A percentile compares a stretch with the other conserved stretches of the same genome.
These are phyloP conservation scores for Exsudoporus floridanus DNA, from an alignment of 1,284 basidiomycete genomes.

Conservation along the genomic window DNA sequence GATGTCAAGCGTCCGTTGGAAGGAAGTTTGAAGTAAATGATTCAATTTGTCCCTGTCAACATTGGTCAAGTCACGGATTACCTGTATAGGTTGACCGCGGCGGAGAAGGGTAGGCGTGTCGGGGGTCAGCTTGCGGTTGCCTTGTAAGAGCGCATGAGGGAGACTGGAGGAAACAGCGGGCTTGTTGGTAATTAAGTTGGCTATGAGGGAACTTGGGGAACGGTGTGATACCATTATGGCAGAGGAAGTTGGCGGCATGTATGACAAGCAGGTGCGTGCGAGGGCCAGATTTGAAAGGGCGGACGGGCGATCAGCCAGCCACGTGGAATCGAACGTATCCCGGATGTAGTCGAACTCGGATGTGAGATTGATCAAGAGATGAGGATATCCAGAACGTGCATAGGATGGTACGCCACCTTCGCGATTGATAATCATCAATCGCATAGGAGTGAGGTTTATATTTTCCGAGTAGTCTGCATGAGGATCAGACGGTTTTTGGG, in stretches of 20 bases:
- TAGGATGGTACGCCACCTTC: constrained; percentile 98
- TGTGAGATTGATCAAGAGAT: constrained; percentile 92
- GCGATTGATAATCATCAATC: constrained; percentile 96
- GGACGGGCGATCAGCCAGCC: constrained; percentile 81
- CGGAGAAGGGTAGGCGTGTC: constrained; percentile 94
- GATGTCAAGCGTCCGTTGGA: constrained; percentile 74
- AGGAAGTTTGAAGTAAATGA: constrained; percentile 82
- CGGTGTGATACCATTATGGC: constrained; percentile 98
- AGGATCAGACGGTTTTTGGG: constrained; percentile 19
- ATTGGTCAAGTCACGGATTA: constrained; percentile 64
- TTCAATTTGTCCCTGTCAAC: constrained; percentile 82
- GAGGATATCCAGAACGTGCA: constrained; percentile 90
- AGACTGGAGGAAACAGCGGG: constrained; percentile 94
- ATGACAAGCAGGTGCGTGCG: constrained; percentile 82
- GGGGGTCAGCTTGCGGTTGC: constrained; percentile 79
- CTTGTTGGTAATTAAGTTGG: constrained; percentile 97
- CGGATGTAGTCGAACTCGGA: constrained; percentile 89
- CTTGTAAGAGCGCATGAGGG: constrained; percentile 87
- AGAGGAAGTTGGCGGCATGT: constrained; percentile 93
- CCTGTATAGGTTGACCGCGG: constrained; percentile 83
- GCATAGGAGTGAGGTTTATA: constrained; percentile 84
- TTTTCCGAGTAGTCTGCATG: constrained; percentile 43
- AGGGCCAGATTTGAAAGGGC: constrained; percentile 87
- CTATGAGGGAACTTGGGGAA: constrained; percentile 92
- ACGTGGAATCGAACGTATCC: constrained; percentile 78